These are phyloP conservation scores for Comarum palustre DNA, from an alignment of 306 rosid species.

Conservation along the genomic window DNA sequence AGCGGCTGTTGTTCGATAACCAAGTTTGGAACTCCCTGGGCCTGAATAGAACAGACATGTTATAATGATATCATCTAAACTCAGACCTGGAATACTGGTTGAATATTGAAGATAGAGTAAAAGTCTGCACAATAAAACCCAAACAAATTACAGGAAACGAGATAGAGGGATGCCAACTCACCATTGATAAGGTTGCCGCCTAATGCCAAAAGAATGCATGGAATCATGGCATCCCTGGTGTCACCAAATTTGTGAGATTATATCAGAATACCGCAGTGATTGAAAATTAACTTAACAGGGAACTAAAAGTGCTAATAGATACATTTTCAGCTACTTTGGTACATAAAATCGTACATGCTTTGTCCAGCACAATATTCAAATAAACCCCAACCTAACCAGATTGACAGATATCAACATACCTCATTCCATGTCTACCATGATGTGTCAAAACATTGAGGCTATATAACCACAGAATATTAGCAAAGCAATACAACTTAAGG, in stretches of 20 bases:
- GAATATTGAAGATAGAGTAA: not conserved
- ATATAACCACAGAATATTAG: not conserved
- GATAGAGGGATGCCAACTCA: constrained; percentile 35
- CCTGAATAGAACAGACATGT: constrained; percentile 46
- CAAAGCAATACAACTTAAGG: not conserved
- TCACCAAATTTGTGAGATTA: constrained; percentile 35
- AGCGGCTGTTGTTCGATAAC: constrained; percentile 80
- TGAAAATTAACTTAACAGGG: not conserved
- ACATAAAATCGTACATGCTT: not conserved
- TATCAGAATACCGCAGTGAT: not conserved
- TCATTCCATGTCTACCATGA: not conserved
- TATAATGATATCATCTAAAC: not conserved
- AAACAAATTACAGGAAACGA: not conserved
- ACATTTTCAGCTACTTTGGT: not conserved
- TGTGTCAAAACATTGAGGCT: not conserved
- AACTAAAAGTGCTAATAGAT: not conserved
- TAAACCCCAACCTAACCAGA: not conserved
- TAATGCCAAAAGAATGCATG: constrained; percentile 92
- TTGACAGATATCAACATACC: not conserved
- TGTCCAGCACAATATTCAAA: not conserved
- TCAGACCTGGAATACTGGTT: not conserved
- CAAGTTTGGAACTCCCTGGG: constrained; percentile 97
- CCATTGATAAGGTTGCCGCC: constrained; percentile 97
- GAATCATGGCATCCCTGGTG: constrained; percentile 98
- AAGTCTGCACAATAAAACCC: not conserved